A percentile compares a stretch with the other conserved stretches of the same genome.
Evolutionary conservation across 2,329 filamentous ascomycete genomes (phyloP).

Genomic region (Hirsutella rhossiliensis): DNA sequence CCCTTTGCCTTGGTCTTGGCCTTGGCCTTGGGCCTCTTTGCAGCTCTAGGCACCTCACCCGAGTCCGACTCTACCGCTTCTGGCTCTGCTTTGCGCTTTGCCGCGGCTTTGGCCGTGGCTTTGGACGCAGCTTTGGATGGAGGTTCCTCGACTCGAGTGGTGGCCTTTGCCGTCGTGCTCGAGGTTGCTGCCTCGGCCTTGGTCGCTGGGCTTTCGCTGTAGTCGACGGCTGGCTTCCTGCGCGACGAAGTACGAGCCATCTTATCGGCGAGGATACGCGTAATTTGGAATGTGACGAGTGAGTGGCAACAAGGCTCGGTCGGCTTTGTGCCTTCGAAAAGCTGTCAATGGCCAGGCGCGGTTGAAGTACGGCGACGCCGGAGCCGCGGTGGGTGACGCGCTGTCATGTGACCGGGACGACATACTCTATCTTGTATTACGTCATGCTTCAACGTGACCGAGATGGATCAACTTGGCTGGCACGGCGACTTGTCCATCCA

Average conservation of each 20-base stretch:
- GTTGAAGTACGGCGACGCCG: too few species aligned
- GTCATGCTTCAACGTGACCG: too few species aligned
- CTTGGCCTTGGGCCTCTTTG: constrained; percentile 31
- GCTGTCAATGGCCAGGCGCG: too few species aligned
- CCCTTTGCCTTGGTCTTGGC: constrained; percentile 18
- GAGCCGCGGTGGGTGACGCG: too few species aligned
- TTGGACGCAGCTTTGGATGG: not conserved
- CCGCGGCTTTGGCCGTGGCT: not conserved
- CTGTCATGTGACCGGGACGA: too few species aligned
- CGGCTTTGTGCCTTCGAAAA: too few species aligned
- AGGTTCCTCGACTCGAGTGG: not conserved
- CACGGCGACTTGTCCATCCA: too few species aligned
- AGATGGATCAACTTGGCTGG: too few species aligned
- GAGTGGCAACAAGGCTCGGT: too few species aligned
- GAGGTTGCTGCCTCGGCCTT: constrained; percentile 4
- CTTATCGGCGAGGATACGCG: not conserved
- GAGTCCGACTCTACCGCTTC: constrained; percentile 10
- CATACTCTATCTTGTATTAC: too few species aligned
- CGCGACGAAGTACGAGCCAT: constrained; percentile 24
- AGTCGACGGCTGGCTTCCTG: constrained; percentile 18
- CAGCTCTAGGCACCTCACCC: constrained; percentile 10
- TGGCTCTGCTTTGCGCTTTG: not conserved
- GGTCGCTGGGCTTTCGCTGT: constrained; percentile 16
- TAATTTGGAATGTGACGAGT: not conserved
- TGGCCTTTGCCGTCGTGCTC: constrained; percentile 7